Evolutionary conservation across 2,329 filamentous ascomycete species (phyloP), one percentile per base, ranked within the genome.

Genomic region (Fusarium multiceps): DNA sequence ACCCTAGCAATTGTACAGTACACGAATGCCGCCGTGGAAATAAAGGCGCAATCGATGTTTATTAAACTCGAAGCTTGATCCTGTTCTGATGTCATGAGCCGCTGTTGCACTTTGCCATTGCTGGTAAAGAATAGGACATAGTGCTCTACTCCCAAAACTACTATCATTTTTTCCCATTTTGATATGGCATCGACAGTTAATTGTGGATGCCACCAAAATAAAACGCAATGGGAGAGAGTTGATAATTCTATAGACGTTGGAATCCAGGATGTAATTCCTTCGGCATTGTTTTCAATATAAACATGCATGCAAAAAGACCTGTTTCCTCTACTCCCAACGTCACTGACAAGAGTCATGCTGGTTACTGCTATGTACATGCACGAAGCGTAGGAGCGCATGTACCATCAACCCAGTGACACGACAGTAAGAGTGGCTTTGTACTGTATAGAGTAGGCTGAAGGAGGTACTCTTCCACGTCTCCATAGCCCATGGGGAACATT

Each of bases 281-380:
- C 27, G 32, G 7, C n/a, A 42, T 28, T 53, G 23, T 40, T 53
- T 20, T 51, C 32, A 25, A 42, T 53, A 27, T 23, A 16, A 47
- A 59, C 54, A 42, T 32, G 54, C 61, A 60, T 60, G 42, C n/a
- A 43, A 23, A 23, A 54, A 25, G 27, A 27, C 27, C 51, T 65
- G 20, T 34, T 23, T 48, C 46, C 34, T 64, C 45, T 34, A 12
- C 30, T 59, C 41, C 45, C 13, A 34, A 43, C 42, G 46, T 47
- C 40, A 42, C 64, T 43, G 21, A 65, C 34, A 48, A 59, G 59
- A 45, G 46, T 32, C 60, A 65, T 65, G 60, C 41, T 66, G 32
- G 49, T 55, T 49, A 27, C 18, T 49, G 42, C 34, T 45, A 28
- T 28, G 28, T 28, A 48, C 48, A 56, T 66, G 37, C 32, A 28